Evolutionary conservation across 192 early-diverging fungal species (phyloP).

Genomic region (Helicostylum pulchrum): DNA sequence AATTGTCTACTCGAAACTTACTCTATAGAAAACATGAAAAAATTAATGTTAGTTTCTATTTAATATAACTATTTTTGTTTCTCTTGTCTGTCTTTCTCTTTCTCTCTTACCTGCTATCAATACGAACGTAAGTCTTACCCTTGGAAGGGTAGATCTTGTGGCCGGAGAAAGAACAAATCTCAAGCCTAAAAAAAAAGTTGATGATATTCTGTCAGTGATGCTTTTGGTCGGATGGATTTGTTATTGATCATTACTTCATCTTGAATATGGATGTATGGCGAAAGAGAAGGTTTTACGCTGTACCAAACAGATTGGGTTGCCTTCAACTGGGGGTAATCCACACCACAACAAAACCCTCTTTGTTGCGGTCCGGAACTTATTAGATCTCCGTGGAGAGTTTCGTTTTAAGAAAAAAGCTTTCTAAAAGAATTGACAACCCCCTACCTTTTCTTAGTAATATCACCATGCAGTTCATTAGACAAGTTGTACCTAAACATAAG

Average conservation of each 20-base stretch:
- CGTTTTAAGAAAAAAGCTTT: too few species aligned
- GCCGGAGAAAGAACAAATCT: slow-evolving; percentile 95
- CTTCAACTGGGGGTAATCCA: too few species aligned
- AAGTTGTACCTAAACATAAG: too few species aligned
- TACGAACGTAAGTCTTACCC: slow-evolving; percentile 90
- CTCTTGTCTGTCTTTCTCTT: background rate
- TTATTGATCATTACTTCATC: slow-evolving; percentile 14
- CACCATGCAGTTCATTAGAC: too few species aligned
- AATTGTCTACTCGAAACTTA: background rate
- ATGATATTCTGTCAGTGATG: background rate
- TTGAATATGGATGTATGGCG: slow-evolving; percentile 7
- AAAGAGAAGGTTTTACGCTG: background rate
- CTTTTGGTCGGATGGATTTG: background rate
- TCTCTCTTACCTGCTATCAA: slow-evolving; percentile 76
- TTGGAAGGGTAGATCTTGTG: slow-evolving; percentile 99
- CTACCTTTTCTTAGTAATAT: too few species aligned
- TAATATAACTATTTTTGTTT: background rate
- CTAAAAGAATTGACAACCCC: too few species aligned
- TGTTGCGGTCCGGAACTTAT: too few species aligned
- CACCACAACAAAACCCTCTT: too few species aligned
- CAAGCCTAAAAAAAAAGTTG: slow-evolving; percentile 56
- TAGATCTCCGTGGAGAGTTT: too few species aligned
- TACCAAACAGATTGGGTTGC: too few species aligned
- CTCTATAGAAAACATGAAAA: slow-evolving; percentile 1
- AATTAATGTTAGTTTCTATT: background rate